These are phyloP conservation scores for Eucalyptus sp. DNA, from an alignment of 345 rosid genomes.

Conservation along the genomic window DNA sequence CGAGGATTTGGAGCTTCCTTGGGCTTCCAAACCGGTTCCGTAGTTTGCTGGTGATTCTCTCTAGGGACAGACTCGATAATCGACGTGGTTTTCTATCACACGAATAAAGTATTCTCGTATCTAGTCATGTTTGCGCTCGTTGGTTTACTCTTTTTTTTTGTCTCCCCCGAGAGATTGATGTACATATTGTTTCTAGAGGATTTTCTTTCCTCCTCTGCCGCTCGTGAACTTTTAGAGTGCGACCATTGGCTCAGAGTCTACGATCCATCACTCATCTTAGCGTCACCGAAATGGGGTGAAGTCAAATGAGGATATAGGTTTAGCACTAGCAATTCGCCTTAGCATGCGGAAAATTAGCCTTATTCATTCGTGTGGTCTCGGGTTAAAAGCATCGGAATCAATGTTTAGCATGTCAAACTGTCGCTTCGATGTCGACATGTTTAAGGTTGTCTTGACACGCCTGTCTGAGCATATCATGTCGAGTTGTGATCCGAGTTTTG, in stretches of 20 bases:
- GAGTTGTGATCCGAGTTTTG: not conserved
- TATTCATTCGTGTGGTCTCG: not conserved
- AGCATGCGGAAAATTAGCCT: not conserved
- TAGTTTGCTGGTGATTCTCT: not conserved
- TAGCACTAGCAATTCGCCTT: not conserved
- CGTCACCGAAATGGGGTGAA: not conserved
- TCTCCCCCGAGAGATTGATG: not conserved
- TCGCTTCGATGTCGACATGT: not conserved
- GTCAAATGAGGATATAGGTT: not conserved
- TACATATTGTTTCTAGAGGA: not conserved
- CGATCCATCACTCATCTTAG: not conserved
- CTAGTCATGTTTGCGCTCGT: not conserved
- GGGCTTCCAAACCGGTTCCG: not conserved
- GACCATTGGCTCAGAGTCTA: not conserved
- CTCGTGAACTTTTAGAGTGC: not conserved
- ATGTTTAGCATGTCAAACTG: not conserved
- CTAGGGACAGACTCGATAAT: not conserved
- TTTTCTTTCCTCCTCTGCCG: not conserved
- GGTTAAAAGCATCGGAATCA: not conserved
- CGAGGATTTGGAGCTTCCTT: not conserved
- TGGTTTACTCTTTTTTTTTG: not conserved
- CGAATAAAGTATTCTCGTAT: not conserved
- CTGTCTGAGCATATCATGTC: not conserved
- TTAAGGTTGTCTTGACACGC: not conserved
- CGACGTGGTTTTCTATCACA: not conserved